Evolutionary conservation across 139 green algal genomes (phyloP), one percentile per base, ranked within the genome.

Genomic region (Chlamydomonas sphaeroides): DNA sequence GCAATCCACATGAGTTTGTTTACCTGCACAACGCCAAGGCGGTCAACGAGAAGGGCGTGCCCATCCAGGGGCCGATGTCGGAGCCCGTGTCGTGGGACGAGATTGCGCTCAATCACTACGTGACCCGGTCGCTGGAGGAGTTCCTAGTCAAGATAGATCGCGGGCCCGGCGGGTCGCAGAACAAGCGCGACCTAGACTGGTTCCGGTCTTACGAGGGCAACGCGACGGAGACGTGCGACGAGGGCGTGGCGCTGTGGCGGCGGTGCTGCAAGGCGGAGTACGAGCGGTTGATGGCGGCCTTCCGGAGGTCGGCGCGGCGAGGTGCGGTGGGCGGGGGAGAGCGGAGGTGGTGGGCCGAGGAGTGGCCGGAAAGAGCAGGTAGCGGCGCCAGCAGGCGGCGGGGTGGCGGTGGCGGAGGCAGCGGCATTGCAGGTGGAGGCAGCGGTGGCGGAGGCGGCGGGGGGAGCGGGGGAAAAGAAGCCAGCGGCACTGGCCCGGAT

Each of bases 31-130:
- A 36, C 5, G 39, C n/a, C 8, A 28, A 21, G 5, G 68, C 86
- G 1, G 86, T 89, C 14, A 87, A 89, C 53, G 86, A 89, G 75
- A 39, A 72, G 38, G 80, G 80, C 17, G 25, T 51, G 25, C 63
- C 59, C 28, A 66, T 86, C 33, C 59, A 80, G 32, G 63, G 74
- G 17, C 32, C 65, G 2, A 23, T 35, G 61, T 72, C 45, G 25
- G 5, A 28, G 66, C 38, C 80, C 18, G 49, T 78, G 67, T 70
- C 69, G 25, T 72, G 78, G 70, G 53, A 68, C 80, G 38, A 75
- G 33, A 71, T 89, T 20, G 86, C 63, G 18, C 80, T 89, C 38
- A 80, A 87, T 42, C 86, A 89, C 69, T 89, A 89, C 63, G 78
- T 89, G 6, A 89, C 86, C 33, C 83, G 85, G 28, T 80, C 61